Evolutionary conservation across 192 early-diverging fungal genomes (phyloP).

Genomic region (Borealophlyctis nickersoniae): DNA sequence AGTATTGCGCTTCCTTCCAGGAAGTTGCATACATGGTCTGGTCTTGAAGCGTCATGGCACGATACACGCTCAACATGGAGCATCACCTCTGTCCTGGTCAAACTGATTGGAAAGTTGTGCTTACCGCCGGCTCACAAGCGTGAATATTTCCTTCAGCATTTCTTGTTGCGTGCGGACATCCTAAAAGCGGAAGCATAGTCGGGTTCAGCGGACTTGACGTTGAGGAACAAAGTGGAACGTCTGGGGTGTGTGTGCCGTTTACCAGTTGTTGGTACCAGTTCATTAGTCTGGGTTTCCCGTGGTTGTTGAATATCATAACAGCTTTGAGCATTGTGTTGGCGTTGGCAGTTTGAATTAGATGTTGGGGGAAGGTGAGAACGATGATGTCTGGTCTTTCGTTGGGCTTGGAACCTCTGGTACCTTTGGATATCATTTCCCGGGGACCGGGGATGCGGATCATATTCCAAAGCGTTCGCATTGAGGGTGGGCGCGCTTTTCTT

Average conservation of each 20-base stretch:
- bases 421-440: too few relatives aligned
- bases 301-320: constrained; percentile 99
- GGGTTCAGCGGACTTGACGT: neutral
- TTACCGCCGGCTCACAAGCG: constrained; percentile 72
- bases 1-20: constrained; percentile 78
- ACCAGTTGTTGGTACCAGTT: constrained; percentile 93
- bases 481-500: too few relatives aligned
- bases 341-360: too few relatives aligned
- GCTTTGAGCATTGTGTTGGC: constrained; percentile 79
- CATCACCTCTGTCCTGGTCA: neutral
- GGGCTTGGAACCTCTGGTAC: too few relatives aligned
- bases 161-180: constrained; percentile 81
- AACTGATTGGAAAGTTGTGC: too few relatives aligned
- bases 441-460: too few relatives aligned
- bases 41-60: constrained; percentile 30
- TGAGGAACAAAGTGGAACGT: neutral
- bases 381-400: too few relatives aligned
- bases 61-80: neutral
- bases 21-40: constrained; percentile 90
- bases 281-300: constrained; percentile 90
- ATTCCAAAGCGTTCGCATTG: too few relatives aligned
- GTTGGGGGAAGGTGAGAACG: too few relatives aligned
- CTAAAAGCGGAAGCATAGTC: constrained; percentile 34
- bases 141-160: constrained; percentile 83
- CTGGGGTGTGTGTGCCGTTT: constrained; percentile 11